A percentile compares a stretch with the other conserved stretches of the same genome.
Evolutionary conservation across 2,329 filamentous ascomycete species (phyloP).

Genomic region (Verticillium albo-atrum): DNA sequence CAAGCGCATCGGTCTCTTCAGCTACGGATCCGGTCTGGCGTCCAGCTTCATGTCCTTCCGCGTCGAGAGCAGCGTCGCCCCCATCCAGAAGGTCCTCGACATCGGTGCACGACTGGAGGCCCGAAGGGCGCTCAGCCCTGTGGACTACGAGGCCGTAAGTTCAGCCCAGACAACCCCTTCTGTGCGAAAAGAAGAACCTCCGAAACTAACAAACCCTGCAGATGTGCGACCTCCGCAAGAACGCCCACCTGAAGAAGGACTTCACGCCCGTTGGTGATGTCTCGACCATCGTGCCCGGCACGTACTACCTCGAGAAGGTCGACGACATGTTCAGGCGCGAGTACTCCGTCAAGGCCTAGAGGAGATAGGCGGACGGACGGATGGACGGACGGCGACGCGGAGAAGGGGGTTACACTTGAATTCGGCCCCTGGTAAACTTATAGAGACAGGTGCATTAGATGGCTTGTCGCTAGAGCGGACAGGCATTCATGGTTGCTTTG

Average conservation of each 20-base stretch:
- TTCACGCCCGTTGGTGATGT: slow-evolving; percentile 65
- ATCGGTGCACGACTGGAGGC: slow-evolving; percentile 64
- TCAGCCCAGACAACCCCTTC: not conserved
- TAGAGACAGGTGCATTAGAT: slow-evolving; percentile 11
- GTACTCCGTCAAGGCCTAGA: slow-evolving; percentile 70
- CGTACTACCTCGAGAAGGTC: slow-evolving; percentile 76
- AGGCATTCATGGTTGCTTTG: not conserved
- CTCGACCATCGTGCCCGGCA: slow-evolving; percentile 61
- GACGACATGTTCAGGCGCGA: slow-evolving; percentile 83
- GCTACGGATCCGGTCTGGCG: slow-evolving; percentile 73
- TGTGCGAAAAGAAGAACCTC: no score
- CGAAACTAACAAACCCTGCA: not conserved
- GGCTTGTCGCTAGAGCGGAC: not conserved
- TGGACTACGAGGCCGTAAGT: slow-evolving; percentile 70
- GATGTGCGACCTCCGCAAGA: slow-evolving; percentile 78
- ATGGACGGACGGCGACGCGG: not conserved
- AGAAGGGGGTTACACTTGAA: not conserved
- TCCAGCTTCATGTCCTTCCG: slow-evolving; percentile 71
- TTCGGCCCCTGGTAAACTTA: slow-evolving; percentile 1
- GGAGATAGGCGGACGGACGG: not conserved
- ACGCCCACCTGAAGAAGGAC: slow-evolving; percentile 78
- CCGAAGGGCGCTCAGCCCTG: slow-evolving; percentile 62
- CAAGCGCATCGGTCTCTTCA: slow-evolving; percentile 73
- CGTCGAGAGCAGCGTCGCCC: slow-evolving; percentile 64
- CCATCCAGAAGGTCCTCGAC: slow-evolving; percentile 63